Evolutionary conservation across 768 basidiomycete species (phyloP).

Genomic region (Coprinopsis marcescibilis): DNA sequence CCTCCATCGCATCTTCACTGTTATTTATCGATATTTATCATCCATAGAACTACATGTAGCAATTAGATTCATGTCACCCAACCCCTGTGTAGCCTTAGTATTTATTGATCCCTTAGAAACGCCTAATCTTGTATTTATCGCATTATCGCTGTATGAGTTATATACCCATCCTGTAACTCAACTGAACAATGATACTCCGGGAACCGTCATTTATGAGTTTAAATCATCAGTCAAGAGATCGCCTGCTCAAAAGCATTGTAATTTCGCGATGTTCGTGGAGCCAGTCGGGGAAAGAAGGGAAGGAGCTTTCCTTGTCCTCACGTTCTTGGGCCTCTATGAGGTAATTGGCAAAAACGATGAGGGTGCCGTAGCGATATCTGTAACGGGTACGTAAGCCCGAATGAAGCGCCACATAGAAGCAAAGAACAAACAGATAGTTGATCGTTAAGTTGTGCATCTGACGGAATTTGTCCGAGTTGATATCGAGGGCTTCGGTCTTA

Average conservation of each 20-base stretch:
- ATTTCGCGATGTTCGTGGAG: constrained; percentile 82
- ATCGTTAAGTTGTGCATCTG: constrained; percentile 72
- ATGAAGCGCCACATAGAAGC: neutral
- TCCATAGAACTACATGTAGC: too few relatives aligned
- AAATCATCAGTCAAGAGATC: constrained; percentile 54
- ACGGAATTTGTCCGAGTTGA: constrained; percentile 69
- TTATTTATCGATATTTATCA: too few relatives aligned
- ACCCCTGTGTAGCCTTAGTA: constrained; percentile 1
- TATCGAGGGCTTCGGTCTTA: constrained; percentile 78
- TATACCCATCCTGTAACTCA: too few relatives aligned
- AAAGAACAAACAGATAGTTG: constrained; percentile 71
- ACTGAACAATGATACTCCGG: neutral
- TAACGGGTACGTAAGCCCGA: constrained; percentile 7
- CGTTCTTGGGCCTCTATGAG: constrained; percentile 63
- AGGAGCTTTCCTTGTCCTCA: constrained; percentile 16
- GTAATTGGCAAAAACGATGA: constrained; percentile 95
- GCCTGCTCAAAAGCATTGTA: constrained; percentile 58
- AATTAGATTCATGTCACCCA: neutral
- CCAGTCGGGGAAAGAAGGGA: constrained; percentile 74
- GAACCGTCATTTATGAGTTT: neutral
- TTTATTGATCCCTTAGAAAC: too few relatives aligned
- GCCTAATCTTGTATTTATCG: neutral
- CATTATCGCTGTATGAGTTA: neutral
- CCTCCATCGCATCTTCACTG: too few relatives aligned
- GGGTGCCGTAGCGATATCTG: constrained; percentile 83